Evolutionary conservation across 2,329 filamentous ascomycete species (phyloP).

Genomic region (Trichoderma sp.): DNA sequence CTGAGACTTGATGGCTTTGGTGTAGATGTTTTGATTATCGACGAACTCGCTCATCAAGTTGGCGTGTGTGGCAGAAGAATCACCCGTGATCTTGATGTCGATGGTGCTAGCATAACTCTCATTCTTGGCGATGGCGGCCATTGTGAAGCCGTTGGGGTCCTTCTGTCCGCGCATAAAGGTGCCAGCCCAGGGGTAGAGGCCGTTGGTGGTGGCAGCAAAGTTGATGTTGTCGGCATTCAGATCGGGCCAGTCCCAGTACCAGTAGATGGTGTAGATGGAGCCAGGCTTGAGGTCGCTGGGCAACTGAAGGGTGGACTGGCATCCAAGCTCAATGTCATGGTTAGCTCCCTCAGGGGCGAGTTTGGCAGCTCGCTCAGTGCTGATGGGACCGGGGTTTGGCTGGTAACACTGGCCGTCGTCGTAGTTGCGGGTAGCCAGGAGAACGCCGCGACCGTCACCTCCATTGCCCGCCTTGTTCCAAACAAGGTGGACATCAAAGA

Average conservation of each 20-base stretch:
- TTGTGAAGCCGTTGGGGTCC: slow-evolving; percentile 37
- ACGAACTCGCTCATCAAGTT: slow-evolving; percentile 29
- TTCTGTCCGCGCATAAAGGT: slow-evolving; percentile 40
- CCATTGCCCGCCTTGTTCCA: slow-evolving; percentile 82
- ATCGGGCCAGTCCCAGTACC: slow-evolving; percentile 94
- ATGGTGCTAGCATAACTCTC: slow-evolving; percentile 44
- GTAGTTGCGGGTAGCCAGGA: slow-evolving; percentile 75
- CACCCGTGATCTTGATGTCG: slow-evolving; percentile 39
- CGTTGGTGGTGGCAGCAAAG: slow-evolving; percentile 37
- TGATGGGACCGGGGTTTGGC: slow-evolving; percentile 60
- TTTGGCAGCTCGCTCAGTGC: slow-evolving; percentile 54
- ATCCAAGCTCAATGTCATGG: slow-evolving; percentile 63
- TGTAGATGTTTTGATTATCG: slow-evolving; percentile 40
- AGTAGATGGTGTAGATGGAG: slow-evolving; percentile 78
- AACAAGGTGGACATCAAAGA: slow-evolving; percentile 64
- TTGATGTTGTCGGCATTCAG: slow-evolving; percentile 45
- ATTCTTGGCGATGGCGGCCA: slow-evolving; percentile 34
- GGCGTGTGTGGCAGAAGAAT: slow-evolving; percentile 26
- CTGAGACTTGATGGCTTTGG: slow-evolving; percentile 45
- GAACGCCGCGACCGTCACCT: slow-evolving; percentile 71
- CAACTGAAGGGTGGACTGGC: slow-evolving; percentile 77
- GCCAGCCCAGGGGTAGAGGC: slow-evolving; percentile 43
- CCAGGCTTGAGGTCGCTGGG: slow-evolving; percentile 62
- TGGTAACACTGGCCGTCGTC: slow-evolving; percentile 93
- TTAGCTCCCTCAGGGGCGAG: slow-evolving; percentile 52